Conservation (phyloP, 2,329 filamentous ascomycete species). For the Beauveria australis region DNA sequence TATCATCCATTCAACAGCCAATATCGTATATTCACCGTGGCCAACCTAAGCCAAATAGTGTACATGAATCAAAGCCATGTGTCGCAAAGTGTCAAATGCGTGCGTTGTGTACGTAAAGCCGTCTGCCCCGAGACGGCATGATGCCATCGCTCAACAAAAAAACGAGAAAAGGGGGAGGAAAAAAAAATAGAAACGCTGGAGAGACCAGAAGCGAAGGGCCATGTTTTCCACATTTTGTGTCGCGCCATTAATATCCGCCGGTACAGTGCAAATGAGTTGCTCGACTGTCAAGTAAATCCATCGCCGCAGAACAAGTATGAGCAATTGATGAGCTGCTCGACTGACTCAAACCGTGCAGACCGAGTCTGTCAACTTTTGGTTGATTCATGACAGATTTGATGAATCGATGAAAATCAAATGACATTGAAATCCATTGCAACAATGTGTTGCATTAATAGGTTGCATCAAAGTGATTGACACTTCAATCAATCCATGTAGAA, state of each 20-base stretch:
- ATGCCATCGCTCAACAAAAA: constrained; percentile 6
- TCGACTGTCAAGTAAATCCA: background rate
- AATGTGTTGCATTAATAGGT: no score
- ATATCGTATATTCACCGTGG: background rate
- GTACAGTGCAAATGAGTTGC: background rate
- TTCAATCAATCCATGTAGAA: constrained; percentile 84
- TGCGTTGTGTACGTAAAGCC: constrained; percentile 6
- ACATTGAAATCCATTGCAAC: no score
- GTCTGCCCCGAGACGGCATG: constrained; percentile 6
- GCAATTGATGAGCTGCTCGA: background rate
- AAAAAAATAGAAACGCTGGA: background rate
- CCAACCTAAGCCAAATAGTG: background rate
- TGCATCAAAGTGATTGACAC: no score
- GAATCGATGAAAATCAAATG: background rate
- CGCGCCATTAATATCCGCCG: background rate
- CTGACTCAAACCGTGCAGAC: background rate
- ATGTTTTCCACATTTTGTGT: constrained; percentile 8
- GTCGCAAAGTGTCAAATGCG: background rate
- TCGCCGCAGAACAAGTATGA: background rate
- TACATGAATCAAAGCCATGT: constrained; percentile 11
- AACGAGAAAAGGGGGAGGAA: background rate
- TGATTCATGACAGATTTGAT: background rate
- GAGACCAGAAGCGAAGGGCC: background rate
- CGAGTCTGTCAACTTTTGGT: background rate
- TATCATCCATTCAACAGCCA: background rate